Evolutionary conservation across 202 grass and related monocot species (phyloP), one percentile per base, ranked within the genome.

Genomic region (Tripidium arundinaceum): DNA sequence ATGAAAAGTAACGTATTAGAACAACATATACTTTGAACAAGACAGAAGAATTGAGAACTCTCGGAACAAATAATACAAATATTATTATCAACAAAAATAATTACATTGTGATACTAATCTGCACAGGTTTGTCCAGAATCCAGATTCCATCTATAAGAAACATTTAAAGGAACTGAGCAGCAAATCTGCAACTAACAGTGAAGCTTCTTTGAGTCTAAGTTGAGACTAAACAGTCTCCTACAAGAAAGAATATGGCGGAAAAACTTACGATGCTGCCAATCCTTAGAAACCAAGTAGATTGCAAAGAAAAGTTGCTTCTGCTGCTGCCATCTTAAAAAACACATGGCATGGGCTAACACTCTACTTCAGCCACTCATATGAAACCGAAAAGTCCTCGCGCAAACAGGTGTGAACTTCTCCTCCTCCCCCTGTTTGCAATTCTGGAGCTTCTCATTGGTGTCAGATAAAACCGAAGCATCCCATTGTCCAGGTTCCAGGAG

Each of bases 391-490:
- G 68, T 40, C 93, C 90, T 77, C 88, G 82, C 0, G 75, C 27
- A 66, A 97, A 91, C 61, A 89, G 52, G 54, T 69, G 78, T 4
- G 93, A 89, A 61, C 69, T 92, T 80, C 80, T 90, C 81, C 90
- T 85, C 90, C 93, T 85, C 29, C 78, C 90, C 75, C 85, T 89
- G 81, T 89, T 90, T 39, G 81, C 42, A 1, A 11, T 79, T 66
- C 90, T 81, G 21, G 76, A 75, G 54, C 88, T 89, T 78, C 92
- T 95, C 84, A 99, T 85, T 26, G 96, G 96, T 43, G 96, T 99
- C 65, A 99, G 77, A 46, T 99, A 99, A 81, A 99, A 99, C 50
- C 96, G 86, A 62, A 99, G 81, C 84, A 99, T 91, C 25, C 96
- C 96, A 8, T 95, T 90, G 65, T 99, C 96, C 39, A 93, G 57